A percentile compares a stretch with the other conserved stretches of the same genome.
Evolutionary conservation across 2,329 filamentous ascomycete genomes (phyloP).

Genomic region (Myotisia sp.): DNA sequence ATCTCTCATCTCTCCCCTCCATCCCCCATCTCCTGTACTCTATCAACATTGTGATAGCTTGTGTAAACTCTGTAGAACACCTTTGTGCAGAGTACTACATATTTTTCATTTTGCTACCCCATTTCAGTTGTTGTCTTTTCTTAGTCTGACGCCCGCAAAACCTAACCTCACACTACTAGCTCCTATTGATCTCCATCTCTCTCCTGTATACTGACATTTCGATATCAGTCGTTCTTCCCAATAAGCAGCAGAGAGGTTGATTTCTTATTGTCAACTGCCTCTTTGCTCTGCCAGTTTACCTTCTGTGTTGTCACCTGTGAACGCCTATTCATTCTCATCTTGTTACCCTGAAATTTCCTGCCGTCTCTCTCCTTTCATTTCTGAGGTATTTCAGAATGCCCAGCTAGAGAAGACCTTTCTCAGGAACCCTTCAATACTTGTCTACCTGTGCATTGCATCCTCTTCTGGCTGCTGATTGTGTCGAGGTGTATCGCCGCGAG

Average conservation of each 20-base stretch:
- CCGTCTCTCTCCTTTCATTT: neutral
- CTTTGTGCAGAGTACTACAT: neutral
- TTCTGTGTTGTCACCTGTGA: neutral
- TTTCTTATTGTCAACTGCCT: neutral
- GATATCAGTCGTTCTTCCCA: neutral
- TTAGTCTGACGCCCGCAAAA: neutral
- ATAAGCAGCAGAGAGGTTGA: neutral
- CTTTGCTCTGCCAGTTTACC: neutral
- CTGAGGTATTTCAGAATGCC: slow-evolving; percentile 2
- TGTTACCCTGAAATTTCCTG: too few relatives aligned
- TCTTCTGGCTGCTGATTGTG: neutral
- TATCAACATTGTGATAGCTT: too few relatives aligned
- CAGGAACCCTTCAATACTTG: slow-evolving; percentile 5
- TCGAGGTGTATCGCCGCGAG: too few relatives aligned
- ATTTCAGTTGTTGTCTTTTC: neutral
- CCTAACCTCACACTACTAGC: neutral
- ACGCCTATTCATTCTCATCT: neutral
- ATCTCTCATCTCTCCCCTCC: neutral
- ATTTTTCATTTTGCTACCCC: neutral
- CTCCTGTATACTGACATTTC: neutral
- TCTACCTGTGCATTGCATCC: slow-evolving; percentile 3
- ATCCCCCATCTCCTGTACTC: neutral
- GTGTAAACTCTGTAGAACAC: neutral
- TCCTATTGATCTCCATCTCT: too few relatives aligned
- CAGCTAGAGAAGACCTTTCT: slow-evolving; percentile 1